Base-by-base conservation (phyloP, 352 stramenopile genomes). In the Phytopythium oedochilum region DNA sequence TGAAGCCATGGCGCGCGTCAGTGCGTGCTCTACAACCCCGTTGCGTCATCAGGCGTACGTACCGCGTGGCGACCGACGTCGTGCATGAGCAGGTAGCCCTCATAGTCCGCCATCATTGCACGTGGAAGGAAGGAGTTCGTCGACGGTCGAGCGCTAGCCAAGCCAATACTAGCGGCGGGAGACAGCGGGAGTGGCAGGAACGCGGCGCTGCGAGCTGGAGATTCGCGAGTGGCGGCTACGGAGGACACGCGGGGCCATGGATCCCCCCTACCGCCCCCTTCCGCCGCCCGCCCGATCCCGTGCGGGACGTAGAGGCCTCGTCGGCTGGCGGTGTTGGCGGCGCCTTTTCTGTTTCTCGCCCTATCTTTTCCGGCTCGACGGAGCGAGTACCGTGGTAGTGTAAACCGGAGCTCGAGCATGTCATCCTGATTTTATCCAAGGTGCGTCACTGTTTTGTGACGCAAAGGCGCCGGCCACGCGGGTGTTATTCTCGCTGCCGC, bases 51-150 rank as follows among this genome's bases (percentile, higher is more conserved):
- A 29, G 18, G 9, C 5, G 4, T 18, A 5, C 68, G 40, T 51
- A 80, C 70, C 46, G 72, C 69, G 18, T 74, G 61, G 34, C 62
- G 68, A 12, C 69, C 71, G 42, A 68, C 52, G 63, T 83, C 78
- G 61, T 92, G 83, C 22, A 92, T 69, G 32, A 92, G 61, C 22
- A 92, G 55, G 63, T 78, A 92, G 20, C 83, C 83, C 75, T 90
- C 78, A 66, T 88, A 92, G 61, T 92, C 83, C 22, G 83, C 83
- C 83, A 92, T 92, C n/a, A n/a, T n/a, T n/a, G n/a, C n/a, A n/a
- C n/a, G n/a, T n/a, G n/a, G n/a, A n/a, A n/a, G n/a, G n/a, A n/a
- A n/a, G n/a, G n/a, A n/a, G n/a, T n/a, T n/a, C n/a, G n/a, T n/a
- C n/a, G n/a, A n/a, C n/a, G n/a, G n/a, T n/a, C n/a, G n/a, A n/a